Evolutionary conservation across 441 rosid species (phyloP), one percentile per base, ranked within the genome.

Genomic region (Gossypium trilobum): DNA sequence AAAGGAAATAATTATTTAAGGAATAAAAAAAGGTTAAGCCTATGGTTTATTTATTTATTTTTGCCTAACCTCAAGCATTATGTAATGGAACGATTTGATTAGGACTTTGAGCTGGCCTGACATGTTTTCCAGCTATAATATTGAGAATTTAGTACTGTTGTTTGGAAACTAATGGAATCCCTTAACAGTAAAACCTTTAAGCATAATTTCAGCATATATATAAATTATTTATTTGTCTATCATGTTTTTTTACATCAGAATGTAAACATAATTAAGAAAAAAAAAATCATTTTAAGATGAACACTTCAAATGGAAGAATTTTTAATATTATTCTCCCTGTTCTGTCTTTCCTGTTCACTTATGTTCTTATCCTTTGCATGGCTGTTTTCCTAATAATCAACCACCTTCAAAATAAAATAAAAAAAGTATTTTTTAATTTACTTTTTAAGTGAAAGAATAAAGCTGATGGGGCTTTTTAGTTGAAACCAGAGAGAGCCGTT

Each of bases 381-480:
- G 72, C 19, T 69, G 52, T 69, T 54, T 8, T n/a, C 55, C 25
- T 23, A 31, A 57, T 10, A 65, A 72, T 72, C 72, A 48, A 14
- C 42, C 14, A 23, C 56, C 36, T 36, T n/a, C 10, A 61, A 61
- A 39, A 72, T 22, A 31, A 31, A 31, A 31, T 31, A 31, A 31
- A 0, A 31, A 31, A 31, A 31, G 36, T 31, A 70, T 11, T 13
- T 2, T 1, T 1, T 16, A 19, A 54, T 22, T 25, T 57, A 23
- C 5, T 23, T 58, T 58, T 58, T 11, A 25, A 58, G 25, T 36
- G 66, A 71, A 42, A 42, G 71, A 16, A 54, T 54, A 54, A 62
- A 39, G 39, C 51, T 27, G 51, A 61, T 50, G 46, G 27, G 39
- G 1, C 51, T 60, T 44, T 73, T 69, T 48, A 27, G 52, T 54